A percentile compares a stretch with the other conserved stretches of the same genome.
phyloP scores from a whole-genome alignment of 371 early-diverging fungal genomes.

The Vairimorpha apis region DNA sequence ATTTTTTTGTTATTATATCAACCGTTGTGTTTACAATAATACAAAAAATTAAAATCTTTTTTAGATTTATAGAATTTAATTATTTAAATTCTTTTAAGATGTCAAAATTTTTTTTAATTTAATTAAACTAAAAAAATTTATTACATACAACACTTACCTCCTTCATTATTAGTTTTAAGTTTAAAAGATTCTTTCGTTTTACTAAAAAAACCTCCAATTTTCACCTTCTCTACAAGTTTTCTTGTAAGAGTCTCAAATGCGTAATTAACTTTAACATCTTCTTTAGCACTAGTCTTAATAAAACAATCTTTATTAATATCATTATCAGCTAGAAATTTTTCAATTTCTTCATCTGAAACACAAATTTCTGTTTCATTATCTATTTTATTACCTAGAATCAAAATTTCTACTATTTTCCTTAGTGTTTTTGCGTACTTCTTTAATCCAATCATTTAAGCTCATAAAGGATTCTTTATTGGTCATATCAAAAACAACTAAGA shows the following conservation, averaged over 20 bases:
- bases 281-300: slow-evolving; percentile 57
- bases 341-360: slow-evolving; percentile 65
- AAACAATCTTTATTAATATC: slow-evolving; percentile 35
- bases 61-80: too few species aligned
- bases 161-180: neutral
- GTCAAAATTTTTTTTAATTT: neutral
- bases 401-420: slow-evolving; percentile 81
- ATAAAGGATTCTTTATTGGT: slow-evolving; percentile 89
- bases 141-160: slow-evolving; percentile 22
- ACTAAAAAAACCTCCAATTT: slow-evolving; percentile 11
- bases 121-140: neutral
- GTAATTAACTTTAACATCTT: slow-evolving; percentile 43
- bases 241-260: slow-evolving; percentile 43
- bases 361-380: slow-evolving; percentile 80
- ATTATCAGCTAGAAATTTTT: slow-evolving; percentile 46
- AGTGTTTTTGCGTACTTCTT: slow-evolving; percentile 88
- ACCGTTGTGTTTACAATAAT: too few species aligned
- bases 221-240: slow-evolving; percentile 31
- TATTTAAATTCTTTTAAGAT: too few species aligned
- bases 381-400: slow-evolving; percentile 94
- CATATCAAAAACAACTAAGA: slow-evolving; percentile 94
- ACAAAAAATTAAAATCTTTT: too few species aligned
- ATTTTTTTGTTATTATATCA: too few species aligned
- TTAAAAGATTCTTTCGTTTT: slow-evolving; percentile 9
- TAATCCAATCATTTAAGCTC: slow-evolving; percentile 92